Evolutionary conservation across 805 yeast species (phyloP), one percentile per base, ranked within the genome.

Genomic region (Yamadazyma ubonensis): DNA sequence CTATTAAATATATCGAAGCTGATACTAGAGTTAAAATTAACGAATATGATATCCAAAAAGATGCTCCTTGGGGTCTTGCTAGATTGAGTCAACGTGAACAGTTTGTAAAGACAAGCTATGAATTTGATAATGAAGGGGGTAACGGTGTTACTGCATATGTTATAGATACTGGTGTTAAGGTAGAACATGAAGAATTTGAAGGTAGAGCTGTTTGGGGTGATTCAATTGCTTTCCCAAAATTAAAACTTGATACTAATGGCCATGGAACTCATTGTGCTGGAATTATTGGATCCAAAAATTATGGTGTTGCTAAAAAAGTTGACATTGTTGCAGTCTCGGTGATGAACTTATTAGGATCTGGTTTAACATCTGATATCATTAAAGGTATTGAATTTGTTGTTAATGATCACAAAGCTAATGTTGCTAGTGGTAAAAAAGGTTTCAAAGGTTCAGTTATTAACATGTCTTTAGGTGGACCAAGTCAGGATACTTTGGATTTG

Each of bases 251-350:
- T 56, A 63, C 63, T 7, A 81, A 82, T 50, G 96, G 96, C 0
- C 97, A 89, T 58, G 97, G 96, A 0, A 87, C 96, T 1, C 96
- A 89, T 60, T 95, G 90, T 34, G 96, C 96, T 0, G 96, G 96
- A 3, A 66, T 87, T 9, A 75, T 87, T 40, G 96, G 91, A 0
- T 86, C 96, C 2, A 70, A 64, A 38, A 77, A 81, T 2, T 89
- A 69, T 63, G 97, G 97, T 5, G 93, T 87, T 2, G 87, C 96
- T 12, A 89, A 90, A 57, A 52, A 60, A 17, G 71, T 65, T 19
- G 51, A 61, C 14, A 49, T 67, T 26, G 69, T 65, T n/a, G 71
- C 71, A 16, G 64, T 67, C 26, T 62, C 66, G 36, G 72, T 67
- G 20, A 61, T 67, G 69, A 63, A 61, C 43, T 53, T 63, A 15